phyloP scores from a whole-genome alignment of 441 rosid species.

The Isatis lusitanica region DNA sequence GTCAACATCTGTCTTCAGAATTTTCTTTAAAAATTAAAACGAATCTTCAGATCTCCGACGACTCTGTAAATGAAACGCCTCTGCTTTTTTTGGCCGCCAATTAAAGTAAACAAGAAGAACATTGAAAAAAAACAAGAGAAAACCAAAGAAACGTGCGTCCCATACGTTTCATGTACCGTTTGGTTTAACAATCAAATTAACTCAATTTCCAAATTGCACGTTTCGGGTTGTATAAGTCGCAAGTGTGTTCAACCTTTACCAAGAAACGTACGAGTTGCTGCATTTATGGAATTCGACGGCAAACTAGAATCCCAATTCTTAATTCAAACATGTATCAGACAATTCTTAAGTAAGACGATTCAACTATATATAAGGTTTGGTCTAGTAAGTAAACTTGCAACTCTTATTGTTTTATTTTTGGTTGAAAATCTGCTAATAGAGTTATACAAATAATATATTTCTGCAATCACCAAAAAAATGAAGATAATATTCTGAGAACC shows the following conservation, averaged over 20 bases:
- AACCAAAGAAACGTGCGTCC: slow-evolving; percentile 19
- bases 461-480: neutral
- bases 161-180: slow-evolving; percentile 23
- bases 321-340: neutral
- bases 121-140: neutral
- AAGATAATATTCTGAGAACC: neutral
- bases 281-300: slow-evolving; percentile 2
- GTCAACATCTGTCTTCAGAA: neutral
- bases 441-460: neutral
- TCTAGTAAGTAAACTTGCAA: neutral
- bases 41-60: neutral
- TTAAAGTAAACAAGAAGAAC: neutral
- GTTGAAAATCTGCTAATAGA: neutral
- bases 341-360: neutral
- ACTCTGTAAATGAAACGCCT: slow-evolving; percentile 8
- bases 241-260: neutral
- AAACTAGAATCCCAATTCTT: neutral
- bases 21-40: neutral
- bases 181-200: slow-evolving; percentile 10
- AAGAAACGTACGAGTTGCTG: slow-evolving; percentile 8
- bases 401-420: neutral
- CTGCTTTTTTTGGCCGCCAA: neutral
- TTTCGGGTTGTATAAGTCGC: slow-evolving; percentile 11
- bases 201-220: slow-evolving; percentile 27
- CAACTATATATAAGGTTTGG: neutral